A percentile compares a stretch with the other conserved stretches of the same genome.
These are phyloP conservation scores for Thelonectria discophora DNA, from an alignment of 2,329 filamentous ascomycete species.

Conservation along the genomic window DNA sequence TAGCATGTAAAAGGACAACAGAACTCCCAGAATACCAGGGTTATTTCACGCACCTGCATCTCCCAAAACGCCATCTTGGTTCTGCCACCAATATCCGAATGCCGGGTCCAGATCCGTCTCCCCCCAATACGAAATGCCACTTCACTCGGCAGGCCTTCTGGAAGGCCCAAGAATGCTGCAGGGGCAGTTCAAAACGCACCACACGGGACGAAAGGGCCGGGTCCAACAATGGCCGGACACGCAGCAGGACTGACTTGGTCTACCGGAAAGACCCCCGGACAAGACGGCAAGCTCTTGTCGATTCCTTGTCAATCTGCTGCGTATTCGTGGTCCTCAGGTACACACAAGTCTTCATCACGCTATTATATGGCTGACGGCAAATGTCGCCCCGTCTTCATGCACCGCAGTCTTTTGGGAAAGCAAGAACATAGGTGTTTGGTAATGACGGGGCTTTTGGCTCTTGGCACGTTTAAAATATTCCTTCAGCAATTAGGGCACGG, in stretches of 20 bases:
- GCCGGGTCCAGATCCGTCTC: too few species aligned
- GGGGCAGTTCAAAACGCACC: constrained; percentile 3
- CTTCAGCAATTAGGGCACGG: constrained; percentile 65
- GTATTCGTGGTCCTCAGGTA: too few species aligned
- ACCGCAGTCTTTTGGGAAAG: constrained; percentile 54
- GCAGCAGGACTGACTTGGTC: neutral
- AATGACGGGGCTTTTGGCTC: constrained; percentile 61
- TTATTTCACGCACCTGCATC: too few species aligned
- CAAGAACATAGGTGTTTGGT: constrained; percentile 63
- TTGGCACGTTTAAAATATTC: constrained; percentile 65
- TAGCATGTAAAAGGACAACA: too few species aligned
- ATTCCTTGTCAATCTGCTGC: neutral
- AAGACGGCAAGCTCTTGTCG: too few species aligned
- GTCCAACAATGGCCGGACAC: neutral
- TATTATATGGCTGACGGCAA: neutral
- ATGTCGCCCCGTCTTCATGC: constrained; percentile 64
- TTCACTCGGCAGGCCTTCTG: constrained; percentile 20
- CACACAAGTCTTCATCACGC: too few species aligned
- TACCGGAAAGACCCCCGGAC: neutral
- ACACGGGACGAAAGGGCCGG: constrained; percentile 22
- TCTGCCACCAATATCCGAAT: too few species aligned
- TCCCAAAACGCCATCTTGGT: too few species aligned
- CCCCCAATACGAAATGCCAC: neutral
- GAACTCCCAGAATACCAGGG: too few species aligned
- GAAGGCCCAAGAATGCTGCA: constrained; percentile 17